Evolutionary conservation across 345 rosid species (phyloP).

Genomic region (Carallia brachiata): DNA sequence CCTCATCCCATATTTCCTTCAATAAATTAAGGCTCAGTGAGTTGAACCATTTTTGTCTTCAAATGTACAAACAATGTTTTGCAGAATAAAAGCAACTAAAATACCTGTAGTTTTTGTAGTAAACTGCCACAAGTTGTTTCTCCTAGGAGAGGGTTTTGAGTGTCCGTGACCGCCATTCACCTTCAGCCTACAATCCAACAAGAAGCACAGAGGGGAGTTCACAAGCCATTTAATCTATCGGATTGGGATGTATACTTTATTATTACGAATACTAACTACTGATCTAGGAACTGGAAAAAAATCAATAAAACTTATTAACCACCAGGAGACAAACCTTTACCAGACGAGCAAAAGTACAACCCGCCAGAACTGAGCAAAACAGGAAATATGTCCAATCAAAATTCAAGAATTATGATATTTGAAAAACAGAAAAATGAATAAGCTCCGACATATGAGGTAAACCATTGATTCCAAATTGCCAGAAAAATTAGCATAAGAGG

Average conservation of each 20-base stretch:
- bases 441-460: background rate
- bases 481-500: background rate
- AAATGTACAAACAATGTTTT: background rate
- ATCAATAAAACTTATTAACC: constrained; percentile 16
- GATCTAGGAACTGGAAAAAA: constrained; percentile 5
- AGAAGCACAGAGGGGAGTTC: constrained; percentile 15
- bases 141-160: constrained; percentile 74
- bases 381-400: constrained; percentile 5
- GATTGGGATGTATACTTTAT: background rate
- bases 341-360: constrained; percentile 21
- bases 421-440: background rate
- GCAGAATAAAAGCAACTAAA: background rate
- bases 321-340: constrained; percentile 8
- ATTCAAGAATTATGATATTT: background rate
- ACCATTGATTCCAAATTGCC: background rate
- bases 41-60: constrained; percentile 1
- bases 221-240: background rate
- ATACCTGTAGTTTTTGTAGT: constrained; percentile 82
- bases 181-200: constrained; percentile 29
- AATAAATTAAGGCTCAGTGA: constrained; percentile 13
- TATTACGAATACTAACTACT: background rate
- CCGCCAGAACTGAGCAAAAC: constrained; percentile 6
- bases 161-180: constrained; percentile 64
- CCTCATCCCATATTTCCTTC: constrained; percentile 98
- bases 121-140: constrained; percentile 84